phyloP scores from a whole-genome alignment of 768 basidiomycete species.

The Amanita molliuscula region DNA sequence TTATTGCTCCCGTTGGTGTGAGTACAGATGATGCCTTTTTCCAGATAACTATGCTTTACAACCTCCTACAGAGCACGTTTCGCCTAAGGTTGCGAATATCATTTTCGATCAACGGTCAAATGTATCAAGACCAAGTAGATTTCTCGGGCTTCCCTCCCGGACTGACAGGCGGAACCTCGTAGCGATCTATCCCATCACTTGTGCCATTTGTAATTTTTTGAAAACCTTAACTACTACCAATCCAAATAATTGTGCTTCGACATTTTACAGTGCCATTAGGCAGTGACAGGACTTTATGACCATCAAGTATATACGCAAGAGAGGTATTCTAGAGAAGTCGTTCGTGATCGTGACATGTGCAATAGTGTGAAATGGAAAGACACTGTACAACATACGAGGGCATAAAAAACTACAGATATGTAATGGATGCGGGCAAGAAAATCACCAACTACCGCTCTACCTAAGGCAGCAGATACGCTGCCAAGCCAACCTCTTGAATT shows the following conservation, averaged over 20 bases:
- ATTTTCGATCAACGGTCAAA: constrained; percentile 58
- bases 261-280: not conserved
- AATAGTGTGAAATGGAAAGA: constrained; percentile 1
- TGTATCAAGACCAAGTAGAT: constrained; percentile 87
- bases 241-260: not conserved
- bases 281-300: not conserved
- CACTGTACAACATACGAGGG: constrained; percentile 7
- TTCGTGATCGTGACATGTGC: not conserved
- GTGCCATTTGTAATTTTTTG: not conserved
- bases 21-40: constrained; percentile 21
- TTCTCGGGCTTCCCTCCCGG: constrained; percentile 83
- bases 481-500: constrained; percentile 72
- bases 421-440: constrained; percentile 8
- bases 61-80: constrained; percentile 51
- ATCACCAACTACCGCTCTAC: constrained; percentile 15
- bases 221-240: too few species aligned
- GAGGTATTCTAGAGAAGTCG: not conserved
- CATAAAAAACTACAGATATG: constrained; percentile 7
- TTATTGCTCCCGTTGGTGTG: constrained; percentile 82
- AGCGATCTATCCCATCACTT: not conserved
- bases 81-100: constrained; percentile 81
- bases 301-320: not conserved
- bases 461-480: constrained; percentile 31
- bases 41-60: constrained; percentile 6
- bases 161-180: constrained; percentile 42